Evolutionary conservation across 2,329 filamentous ascomycete genomes (phyloP).

Genomic region (Hirsutella rhossiliensis): DNA sequence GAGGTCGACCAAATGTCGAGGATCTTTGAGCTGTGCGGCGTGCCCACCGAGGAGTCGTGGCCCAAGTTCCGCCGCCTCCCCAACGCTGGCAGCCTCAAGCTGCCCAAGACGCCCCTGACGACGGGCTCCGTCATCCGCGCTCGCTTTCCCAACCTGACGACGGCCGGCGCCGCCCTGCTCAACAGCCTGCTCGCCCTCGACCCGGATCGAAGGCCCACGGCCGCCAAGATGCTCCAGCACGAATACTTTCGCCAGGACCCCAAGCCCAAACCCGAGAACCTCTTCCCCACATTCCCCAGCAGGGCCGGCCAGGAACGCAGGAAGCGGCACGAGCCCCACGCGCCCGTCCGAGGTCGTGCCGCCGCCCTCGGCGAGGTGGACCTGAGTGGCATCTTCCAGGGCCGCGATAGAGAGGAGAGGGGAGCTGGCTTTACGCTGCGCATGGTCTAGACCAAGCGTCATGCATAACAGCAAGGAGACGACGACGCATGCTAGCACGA

Average conservation of each 20-base stretch:
- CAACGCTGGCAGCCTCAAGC: slow-evolving; percentile 67
- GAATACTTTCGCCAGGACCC: slow-evolving; percentile 84
- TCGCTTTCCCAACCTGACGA: slow-evolving; percentile 71
- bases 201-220: slow-evolving; percentile 57
- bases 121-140: slow-evolving; percentile 51
- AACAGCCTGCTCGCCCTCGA: slow-evolving; percentile 61
- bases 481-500: neutral
- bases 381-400: slow-evolving; percentile 60
- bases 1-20: slow-evolving; percentile 82
- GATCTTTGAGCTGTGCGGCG: slow-evolving; percentile 82
- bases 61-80: slow-evolving; percentile 77
- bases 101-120: slow-evolving; percentile 38
- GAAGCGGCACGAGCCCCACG: slow-evolving; percentile 61
- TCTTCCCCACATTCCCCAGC: slow-evolving; percentile 96
- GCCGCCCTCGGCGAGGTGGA: slow-evolving; percentile 44
- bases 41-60: slow-evolving; percentile 75
- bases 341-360: slow-evolving; percentile 65
- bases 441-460: slow-evolving; percentile 29
- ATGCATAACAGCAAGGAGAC: neutral
- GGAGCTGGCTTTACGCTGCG: slow-evolving; percentile 56
- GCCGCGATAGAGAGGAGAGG: slow-evolving; percentile 50
- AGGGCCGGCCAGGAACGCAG: slow-evolving; percentile 87
- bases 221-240: slow-evolving; percentile 63
- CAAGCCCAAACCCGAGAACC: slow-evolving; percentile 73
- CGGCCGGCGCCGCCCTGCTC: slow-evolving; percentile 60